Evolutionary conservation across 106 monocot genomes (phyloP), one percentile per base, ranked within the genome.

Genomic region (Iris macrosiphon): DNA sequence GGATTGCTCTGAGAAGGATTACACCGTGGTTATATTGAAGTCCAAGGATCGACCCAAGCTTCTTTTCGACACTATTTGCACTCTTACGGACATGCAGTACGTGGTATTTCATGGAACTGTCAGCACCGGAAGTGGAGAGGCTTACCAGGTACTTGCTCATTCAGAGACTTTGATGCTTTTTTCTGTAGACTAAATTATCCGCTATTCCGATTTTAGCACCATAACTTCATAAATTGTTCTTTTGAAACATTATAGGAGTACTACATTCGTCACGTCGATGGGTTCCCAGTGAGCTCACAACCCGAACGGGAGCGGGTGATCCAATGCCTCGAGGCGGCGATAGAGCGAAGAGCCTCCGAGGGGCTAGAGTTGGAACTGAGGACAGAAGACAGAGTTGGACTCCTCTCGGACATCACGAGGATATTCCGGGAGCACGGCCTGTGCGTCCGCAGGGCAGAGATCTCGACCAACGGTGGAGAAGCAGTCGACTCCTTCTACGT

Each of bases 11-110:
- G 85, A 80, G 58, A 69, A 69, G 70, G 72, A 51, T 24, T 86
- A 86, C 55, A 64, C 80, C 1, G 52, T 80, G 8, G 77, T 77
- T 4, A 77, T 57, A 16, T 61, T 86, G 40, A 60, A 57, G 52
- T 86, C 64, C n/a, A 72, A 63, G 45, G 85, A 86, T 41, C 54
- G 85, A 40, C 73, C 85, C 0, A 86, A 86, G 72, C 80, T 85
- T 49, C 65, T 85, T 6, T 85, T 85, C 21, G 85, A 85, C 39
- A 72, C 79, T 8, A 38, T 85, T 18, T 80, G 76, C 41, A 63
- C 80, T 16, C 69, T 86, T 18, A 79, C 80, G 3, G 80, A 86
- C 38, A 62, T 86, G 77, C 45, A 66, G 17, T 86, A 80, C 26
- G 72, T 80, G 11, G 70, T 86, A 19, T 86, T 80, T 46, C 85